phyloP scores from a whole-genome alignment of 73 alveolate species.

The Stentor roeselii region DNA sequence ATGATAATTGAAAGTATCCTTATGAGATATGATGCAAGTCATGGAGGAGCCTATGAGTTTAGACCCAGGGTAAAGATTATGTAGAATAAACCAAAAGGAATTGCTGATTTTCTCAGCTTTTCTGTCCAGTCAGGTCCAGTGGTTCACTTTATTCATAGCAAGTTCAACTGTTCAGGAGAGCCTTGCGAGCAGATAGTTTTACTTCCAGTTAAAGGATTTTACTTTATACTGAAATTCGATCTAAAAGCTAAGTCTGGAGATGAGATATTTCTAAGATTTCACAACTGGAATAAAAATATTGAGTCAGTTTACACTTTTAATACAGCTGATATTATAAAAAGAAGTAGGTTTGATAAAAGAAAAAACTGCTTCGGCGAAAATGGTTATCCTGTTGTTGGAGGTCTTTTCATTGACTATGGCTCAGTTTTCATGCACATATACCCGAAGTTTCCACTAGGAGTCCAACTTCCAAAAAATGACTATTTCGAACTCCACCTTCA shows the following conservation, averaged over 20 bases:
- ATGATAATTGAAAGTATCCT: not conserved
- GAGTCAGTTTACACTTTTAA: too few species aligned
- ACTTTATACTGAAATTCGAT: not conserved
- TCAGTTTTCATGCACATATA: not conserved
- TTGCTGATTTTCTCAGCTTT: not conserved
- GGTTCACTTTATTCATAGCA: not conserved
- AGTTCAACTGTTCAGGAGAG: not conserved
- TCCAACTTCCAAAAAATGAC: not conserved
- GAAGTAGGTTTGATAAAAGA: not conserved
- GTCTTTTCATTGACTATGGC: not conserved
- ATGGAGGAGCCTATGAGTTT: not conserved
- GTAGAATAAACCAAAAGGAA: not conserved
- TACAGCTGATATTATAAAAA: not conserved
- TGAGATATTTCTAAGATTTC: not conserved
- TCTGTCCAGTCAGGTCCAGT: not conserved
- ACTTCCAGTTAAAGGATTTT: not conserved
- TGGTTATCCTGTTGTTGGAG: conserved; percentile 13
- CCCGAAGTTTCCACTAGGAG: conserved; percentile 5
- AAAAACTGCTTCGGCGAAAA: not conserved
- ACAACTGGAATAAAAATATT: not conserved
- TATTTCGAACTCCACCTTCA: not conserved
- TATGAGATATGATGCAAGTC: not conserved
- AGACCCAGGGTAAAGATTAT: not conserved
- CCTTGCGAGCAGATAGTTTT: not conserved
- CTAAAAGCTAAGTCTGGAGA: not conserved